Percentiles rank a stretch among this genome's conserved stretches.
phyloP scores from a whole-genome alignment of 2,329 filamentous ascomycete genomes.

The Fusarium ramigenum region DNA sequence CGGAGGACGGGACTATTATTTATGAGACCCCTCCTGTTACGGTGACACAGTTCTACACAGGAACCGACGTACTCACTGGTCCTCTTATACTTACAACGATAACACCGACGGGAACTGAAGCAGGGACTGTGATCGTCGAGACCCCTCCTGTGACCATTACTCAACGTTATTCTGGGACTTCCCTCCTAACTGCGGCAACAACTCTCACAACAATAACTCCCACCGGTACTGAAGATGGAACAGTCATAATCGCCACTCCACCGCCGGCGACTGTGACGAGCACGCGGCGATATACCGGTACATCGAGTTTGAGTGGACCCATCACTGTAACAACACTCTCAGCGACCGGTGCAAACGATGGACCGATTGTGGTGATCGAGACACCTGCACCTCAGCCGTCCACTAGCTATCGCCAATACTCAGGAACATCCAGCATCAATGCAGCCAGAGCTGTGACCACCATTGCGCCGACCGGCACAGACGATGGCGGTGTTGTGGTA shows the following conservation, averaged over 20 bases:
- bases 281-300: not conserved
- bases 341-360: not conserved
- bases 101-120: not conserved
- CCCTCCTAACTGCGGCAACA: accelerated
- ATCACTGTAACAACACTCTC: not conserved
- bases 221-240: not conserved
- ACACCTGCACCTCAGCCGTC: not conserved
- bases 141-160: not conserved
- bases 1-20: not conserved
- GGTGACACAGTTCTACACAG: not conserved
- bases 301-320: not conserved
- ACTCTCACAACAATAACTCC: not conserved
- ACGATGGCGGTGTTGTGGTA: not conserved
- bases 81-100: not conserved
- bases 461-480: not conserved
- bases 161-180: not conserved
- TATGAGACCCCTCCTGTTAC: not conserved
- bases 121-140: not conserved
- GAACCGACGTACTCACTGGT: not conserved
- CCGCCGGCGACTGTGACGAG: not conserved
- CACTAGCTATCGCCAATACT: not conserved
- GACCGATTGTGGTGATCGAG: not conserved
- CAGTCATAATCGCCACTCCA: not conserved
- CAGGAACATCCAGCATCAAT: not conserved
- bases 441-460: not conserved